Conservation (phyloP, 2,329 filamentous ascomycete species). For the Colletotrichum aenigma region DNA sequence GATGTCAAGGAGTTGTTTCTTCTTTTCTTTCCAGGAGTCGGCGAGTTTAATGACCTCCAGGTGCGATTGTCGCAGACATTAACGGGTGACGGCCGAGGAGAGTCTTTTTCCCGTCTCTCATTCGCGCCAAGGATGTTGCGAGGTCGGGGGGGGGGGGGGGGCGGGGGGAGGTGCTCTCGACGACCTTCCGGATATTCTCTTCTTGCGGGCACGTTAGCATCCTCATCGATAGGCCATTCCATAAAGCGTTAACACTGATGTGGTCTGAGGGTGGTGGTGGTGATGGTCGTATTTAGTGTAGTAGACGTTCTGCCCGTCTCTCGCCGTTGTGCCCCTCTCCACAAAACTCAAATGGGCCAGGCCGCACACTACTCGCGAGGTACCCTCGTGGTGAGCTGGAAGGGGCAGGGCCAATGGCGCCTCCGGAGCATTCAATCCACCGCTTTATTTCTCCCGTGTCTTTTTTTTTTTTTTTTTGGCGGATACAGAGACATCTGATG, state of each 20-base stretch:
- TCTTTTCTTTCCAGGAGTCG: background rate
- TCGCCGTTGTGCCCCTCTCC: background rate
- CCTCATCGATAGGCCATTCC: background rate
- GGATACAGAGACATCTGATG: background rate
- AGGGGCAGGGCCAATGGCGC: background rate
- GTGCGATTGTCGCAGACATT: background rate
- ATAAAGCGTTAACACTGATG: background rate
- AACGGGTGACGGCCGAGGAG: background rate
- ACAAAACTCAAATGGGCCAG: background rate
- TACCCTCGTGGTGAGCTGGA: background rate
- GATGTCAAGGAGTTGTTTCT: background rate
- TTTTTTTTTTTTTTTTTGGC: background rate
- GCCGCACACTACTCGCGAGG: background rate
- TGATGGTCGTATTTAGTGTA: background rate
- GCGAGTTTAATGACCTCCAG: background rate
- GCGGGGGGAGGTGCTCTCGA: background rate
- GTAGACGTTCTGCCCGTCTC: background rate
- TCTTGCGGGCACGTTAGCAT: background rate
- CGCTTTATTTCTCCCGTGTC: background rate
- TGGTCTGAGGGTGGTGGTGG: background rate
- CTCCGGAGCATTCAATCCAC: background rate
- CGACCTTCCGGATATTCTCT: background rate
- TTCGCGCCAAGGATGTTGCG: background rate
- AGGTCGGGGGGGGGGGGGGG: background rate
- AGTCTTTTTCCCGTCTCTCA: background rate